Conservation (phyloP, 179 eudicot species). For the Spinacia oleracea region DNA sequence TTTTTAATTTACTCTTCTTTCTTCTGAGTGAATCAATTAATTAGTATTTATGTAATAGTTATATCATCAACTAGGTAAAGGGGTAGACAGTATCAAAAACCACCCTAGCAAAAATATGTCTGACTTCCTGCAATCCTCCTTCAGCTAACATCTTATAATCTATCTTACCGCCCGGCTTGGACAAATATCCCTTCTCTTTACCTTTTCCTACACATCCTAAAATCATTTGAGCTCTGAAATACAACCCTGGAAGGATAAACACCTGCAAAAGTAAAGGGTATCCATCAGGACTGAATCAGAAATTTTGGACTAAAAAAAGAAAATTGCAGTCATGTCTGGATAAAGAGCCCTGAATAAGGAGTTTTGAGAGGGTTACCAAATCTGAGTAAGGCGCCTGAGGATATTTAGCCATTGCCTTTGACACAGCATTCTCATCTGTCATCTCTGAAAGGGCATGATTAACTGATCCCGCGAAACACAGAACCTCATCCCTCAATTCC, state of each 20-base stretch:
- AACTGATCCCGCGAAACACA: constrained; percentile 53
- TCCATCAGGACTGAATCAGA: neutral
- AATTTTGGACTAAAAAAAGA: neutral
- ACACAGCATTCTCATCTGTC: constrained; percentile 67
- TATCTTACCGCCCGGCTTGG: constrained; percentile 61
- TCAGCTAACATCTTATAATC: constrained; percentile 53
- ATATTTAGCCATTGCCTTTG: constrained; percentile 69
- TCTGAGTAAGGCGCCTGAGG: constrained; percentile 79
- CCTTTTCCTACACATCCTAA: constrained; percentile 57
- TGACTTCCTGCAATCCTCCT: constrained; percentile 56
- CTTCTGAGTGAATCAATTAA: neutral
- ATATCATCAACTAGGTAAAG: constrained; percentile 19
- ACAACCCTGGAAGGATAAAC: constrained; percentile 53
- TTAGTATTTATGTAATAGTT: constrained; percentile 8
- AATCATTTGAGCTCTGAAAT: constrained; percentile 47
- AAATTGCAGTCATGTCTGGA: neutral
- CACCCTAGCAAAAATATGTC: constrained; percentile 71
- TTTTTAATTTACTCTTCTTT: neutral
- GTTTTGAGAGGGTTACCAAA: constrained; percentile 51
- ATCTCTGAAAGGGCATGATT: constrained; percentile 46
- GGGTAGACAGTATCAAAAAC: constrained; percentile 77
- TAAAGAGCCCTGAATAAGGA: neutral
- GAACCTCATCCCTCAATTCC: constrained; percentile 45
- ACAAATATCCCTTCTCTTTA: constrained; percentile 40
- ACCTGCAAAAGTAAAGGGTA: constrained; percentile 41